Conservation (phyloP, 345 rosid genomes). For the Arabis hirsuta region DNA sequence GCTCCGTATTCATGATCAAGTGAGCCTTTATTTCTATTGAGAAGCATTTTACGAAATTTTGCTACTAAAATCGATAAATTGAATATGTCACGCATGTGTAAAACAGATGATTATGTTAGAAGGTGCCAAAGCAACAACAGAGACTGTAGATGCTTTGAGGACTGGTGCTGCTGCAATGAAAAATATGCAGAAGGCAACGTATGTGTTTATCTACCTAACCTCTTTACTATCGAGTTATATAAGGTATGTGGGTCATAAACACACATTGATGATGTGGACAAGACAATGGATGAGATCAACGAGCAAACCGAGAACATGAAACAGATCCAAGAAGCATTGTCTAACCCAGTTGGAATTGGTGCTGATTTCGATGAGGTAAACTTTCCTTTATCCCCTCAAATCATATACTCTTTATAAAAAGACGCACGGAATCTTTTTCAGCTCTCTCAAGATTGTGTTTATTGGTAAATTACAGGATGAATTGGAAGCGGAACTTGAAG, state of each 20-base stretch:
- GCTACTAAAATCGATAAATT: neutral
- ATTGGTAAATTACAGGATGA: constrained; percentile 67
- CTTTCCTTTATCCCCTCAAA: neutral
- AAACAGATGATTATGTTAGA: constrained; percentile 84
- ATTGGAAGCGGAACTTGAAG: constrained; percentile 91
- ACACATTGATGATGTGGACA: constrained; percentile 82
- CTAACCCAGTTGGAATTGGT: constrained; percentile 73
- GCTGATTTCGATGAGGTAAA: constrained; percentile 90
- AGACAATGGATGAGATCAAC: constrained; percentile 89
- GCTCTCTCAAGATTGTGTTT: constrained; percentile 1
- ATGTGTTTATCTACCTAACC: constrained; percentile 31
- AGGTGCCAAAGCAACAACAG: constrained; percentile 90
- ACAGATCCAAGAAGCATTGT: constrained; percentile 87
- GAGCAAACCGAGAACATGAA: constrained; percentile 93
- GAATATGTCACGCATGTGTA: neutral
- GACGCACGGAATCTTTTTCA: neutral
- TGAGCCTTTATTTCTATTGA: constrained; percentile 24
- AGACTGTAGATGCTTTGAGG: constrained; percentile 90
- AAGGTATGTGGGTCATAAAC: neutral
- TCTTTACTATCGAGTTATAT: neutral
- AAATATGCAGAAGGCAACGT: constrained; percentile 97
- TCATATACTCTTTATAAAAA: neutral
- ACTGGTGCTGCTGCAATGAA: constrained; percentile 84
- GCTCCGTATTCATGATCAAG: constrained; percentile 87
- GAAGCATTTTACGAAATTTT: neutral